Evolutionary conservation across 805 yeast species (phyloP), one percentile per base, ranked within the genome.

Genomic region (Cephaloascus albidus): DNA sequence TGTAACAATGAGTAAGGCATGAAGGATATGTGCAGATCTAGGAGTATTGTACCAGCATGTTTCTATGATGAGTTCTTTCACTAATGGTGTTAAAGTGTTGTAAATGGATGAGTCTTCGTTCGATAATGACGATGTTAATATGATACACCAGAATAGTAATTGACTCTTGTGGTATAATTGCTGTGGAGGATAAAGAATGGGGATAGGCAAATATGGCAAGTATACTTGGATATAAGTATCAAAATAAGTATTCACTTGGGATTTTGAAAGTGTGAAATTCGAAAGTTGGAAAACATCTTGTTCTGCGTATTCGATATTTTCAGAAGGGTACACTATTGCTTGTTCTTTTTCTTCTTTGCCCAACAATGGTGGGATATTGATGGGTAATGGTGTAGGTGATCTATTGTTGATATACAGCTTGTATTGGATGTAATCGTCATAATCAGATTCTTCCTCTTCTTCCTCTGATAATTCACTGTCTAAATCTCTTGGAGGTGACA

Each of bases 11-110:
- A 65, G 50, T 31, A 67, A 55, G 4, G 70, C 56, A 17, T 61
- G 53, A 31, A 67, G 46, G 3, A 61, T 58, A 44, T 61, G 63
- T 15, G 65, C 58, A 10, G 68, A 62, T 45, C 72, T 55, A 14
- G 72, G 72, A n/a, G 72, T 67, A 35, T 55, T 54, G 38, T 60
- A 52, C 72, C 72, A 67, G 50, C 71, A 65, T 41, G 53, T 57
- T 36, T 58, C 57, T 37, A 64, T 69, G 23, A 66, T 68, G 45
- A 66, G 52, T 20, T 51, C 46, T 40, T 63, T 62, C 19, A 67
- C 53, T 37, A 64, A 68, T 16, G 50, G 50, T 2, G 59, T 44
- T 37, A 66, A 49, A 5, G 38, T 41, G 20, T 44, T 33, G 45
- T 64, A 63, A 15, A 50, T 41, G 10, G 17, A n/a, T 6, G 33